Evolutionary conservation across 2,329 filamentous ascomycete genomes (phyloP), one percentile per base, ranked within the genome.

Genomic region (Diaporthe destruens): DNA sequence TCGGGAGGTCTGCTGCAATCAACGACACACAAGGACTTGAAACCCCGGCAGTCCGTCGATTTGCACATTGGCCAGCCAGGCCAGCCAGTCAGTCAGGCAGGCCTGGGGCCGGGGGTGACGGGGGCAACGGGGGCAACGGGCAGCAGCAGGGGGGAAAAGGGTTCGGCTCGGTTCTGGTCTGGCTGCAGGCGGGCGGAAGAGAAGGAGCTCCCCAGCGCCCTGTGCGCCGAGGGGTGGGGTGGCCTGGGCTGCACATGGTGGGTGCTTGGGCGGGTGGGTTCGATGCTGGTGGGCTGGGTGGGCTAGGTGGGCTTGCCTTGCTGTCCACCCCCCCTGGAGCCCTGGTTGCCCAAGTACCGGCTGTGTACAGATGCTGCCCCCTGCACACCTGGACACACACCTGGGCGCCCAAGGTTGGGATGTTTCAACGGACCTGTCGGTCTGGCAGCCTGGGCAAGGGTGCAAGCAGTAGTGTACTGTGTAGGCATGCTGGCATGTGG

Each of bases 361-460:
- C 59, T 14, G 61, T 51, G 73, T 74, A 74, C 66, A 72, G 56
- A 67, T 57, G 49, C n/a, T 36, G 71, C 53, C 73, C 71, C 73
- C 66, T 72, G 72, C 71, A 70, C 67, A 42, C 66, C 72, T 71
- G 42, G 44, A 29, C 61, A 51, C 57, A 47, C 44, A 65, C 61
- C 44, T 51, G 29, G 61, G 14, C 44, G 34, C 61, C 32, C 61
- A 53, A 66, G 47, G 61, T 66, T 53, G 61, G 61, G 61, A 66
- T 66, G 71, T 74, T 74, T 72, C 73, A 74, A 72, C 71, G 56
- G 53, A 61, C 66, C 57, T 74, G 72, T 74, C 71, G 71, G 70
- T 72, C 71, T 74, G 71, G 71, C 70, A 74, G 54, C 56, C 49
- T 61, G 68, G 57, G 69, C 69, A 61, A 67, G 69, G 63, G 61